A percentile compares a stretch with the other conserved stretches of the same genome.
phyloP scores from a whole-genome alignment of 768 basidiomycete species.

The Podaxis sp. region DNA sequence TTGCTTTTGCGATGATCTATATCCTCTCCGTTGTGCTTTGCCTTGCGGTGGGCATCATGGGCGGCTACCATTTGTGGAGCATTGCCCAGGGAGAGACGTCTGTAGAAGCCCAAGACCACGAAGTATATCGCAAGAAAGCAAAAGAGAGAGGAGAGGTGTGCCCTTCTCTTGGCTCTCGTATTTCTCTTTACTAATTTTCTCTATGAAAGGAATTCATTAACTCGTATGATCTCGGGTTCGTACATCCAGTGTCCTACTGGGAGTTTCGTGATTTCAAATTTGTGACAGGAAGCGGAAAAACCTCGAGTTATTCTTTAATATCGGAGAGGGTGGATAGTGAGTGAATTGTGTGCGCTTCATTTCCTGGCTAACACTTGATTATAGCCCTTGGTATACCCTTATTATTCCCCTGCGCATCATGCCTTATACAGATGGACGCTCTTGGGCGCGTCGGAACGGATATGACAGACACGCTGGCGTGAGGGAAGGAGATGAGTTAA shows the following conservation, averaged over 20 bases:
- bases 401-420: slow-evolving; percentile 76
- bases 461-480: slow-evolving; percentile 63
- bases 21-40: slow-evolving; percentile 76
- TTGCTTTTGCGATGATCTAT: slow-evolving; percentile 72
- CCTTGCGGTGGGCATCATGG: slow-evolving; percentile 73
- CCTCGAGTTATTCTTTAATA: slow-evolving; percentile 83
- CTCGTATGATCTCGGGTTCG: slow-evolving; percentile 86
- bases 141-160: slow-evolving; percentile 67
- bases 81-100: slow-evolving; percentile 78
- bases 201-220: slow-evolving; percentile 71
- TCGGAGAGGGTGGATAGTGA: slow-evolving; percentile 79
- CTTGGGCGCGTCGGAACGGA: slow-evolving; percentile 74
- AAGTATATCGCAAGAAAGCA: slow-evolving; percentile 71
- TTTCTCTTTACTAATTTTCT: background rate
- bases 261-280: background rate
- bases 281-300: slow-evolving; percentile 56
- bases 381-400: slow-evolving; percentile 76
- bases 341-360: slow-evolving; percentile 30
- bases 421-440: slow-evolving; percentile 83
- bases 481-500: slow-evolving; percentile 80
- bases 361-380: background rate
- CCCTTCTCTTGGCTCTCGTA: slow-evolving; percentile 7
- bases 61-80: slow-evolving; percentile 70
- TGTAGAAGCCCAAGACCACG: slow-evolving; percentile 89
- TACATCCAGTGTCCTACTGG: background rate